Conservation (phyloP, 192 early-diverging fungal species). For the Coemansia umbellata region DNA sequence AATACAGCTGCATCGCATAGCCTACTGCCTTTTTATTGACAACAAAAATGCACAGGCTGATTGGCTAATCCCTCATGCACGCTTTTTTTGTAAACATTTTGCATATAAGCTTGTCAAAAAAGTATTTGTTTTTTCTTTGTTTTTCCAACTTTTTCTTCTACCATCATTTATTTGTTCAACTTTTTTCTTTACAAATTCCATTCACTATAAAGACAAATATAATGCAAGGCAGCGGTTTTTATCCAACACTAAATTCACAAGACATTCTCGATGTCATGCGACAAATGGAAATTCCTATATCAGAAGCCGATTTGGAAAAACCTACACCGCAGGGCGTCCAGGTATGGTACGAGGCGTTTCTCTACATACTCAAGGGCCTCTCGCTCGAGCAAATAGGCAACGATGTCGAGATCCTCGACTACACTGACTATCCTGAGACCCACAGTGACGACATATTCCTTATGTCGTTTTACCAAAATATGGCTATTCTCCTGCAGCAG, state of each 20-base stretch:
- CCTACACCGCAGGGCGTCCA: slow-evolving; percentile 67
- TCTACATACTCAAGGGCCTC: slow-evolving; percentile 65
- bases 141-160: background rate
- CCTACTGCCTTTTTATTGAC: background rate
- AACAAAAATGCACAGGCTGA: background rate
- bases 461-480: slow-evolving; percentile 61
- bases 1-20: too few species aligned
- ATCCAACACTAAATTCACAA: slow-evolving; percentile 66
- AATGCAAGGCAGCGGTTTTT: slow-evolving; percentile 48
- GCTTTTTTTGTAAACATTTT: background rate
- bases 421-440: slow-evolving; percentile 54
- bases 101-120: background rate
- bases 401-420: slow-evolving; percentile 29
- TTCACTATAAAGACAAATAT: slow-evolving; percentile 1
- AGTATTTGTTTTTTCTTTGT: background rate
- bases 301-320: slow-evolving; percentile 68
- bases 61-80: background rate
- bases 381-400: slow-evolving; percentile 52
- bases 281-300: slow-evolving; percentile 70
- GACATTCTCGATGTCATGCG: slow-evolving; percentile 73
- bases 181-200: background rate
- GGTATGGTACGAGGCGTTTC: slow-evolving; percentile 67
- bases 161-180: too few species aligned
- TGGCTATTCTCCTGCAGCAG: slow-evolving; percentile 63
- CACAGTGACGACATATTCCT: slow-evolving; percentile 62